phyloP scores from a whole-genome alignment of 2,329 filamentous ascomycete genomes.

The Onygena corvina region DNA sequence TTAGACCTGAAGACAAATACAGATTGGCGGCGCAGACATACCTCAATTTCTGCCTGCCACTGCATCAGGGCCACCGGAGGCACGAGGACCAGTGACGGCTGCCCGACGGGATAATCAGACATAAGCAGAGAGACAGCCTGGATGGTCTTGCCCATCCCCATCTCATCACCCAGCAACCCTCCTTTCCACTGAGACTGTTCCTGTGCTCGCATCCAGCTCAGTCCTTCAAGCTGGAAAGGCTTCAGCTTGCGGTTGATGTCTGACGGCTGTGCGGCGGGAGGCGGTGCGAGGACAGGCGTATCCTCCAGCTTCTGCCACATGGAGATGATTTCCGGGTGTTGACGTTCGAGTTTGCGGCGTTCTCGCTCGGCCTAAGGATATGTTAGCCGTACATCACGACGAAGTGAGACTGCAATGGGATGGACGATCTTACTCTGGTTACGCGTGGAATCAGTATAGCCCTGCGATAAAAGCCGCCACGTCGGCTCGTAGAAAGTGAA shows the following conservation, averaged over 20 bases:
- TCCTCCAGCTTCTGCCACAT: constrained; percentile 75
- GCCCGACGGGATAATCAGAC: constrained; percentile 81
- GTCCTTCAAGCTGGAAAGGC: constrained; percentile 82
- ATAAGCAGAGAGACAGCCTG: constrained; percentile 96
- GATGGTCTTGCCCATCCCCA: constrained; percentile 98
- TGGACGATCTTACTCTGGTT: constrained; percentile 6
- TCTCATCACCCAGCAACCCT: constrained; percentile 87
- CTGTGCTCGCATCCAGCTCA: constrained; percentile 90
- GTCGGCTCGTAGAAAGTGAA: no score
- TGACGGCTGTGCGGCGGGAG: constrained; percentile 56
- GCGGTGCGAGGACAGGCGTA: constrained; percentile 52
- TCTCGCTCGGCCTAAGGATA: constrained; percentile 36
- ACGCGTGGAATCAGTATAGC: no score
- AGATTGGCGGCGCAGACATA: constrained; percentile 26
- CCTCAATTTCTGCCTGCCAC: constrained; percentile 71
- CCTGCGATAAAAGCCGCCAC: no score
- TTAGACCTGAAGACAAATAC: constrained; percentile 10
- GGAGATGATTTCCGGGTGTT: constrained; percentile 65
- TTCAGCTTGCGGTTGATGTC: constrained; percentile 77
- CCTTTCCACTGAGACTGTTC: constrained; percentile 77
- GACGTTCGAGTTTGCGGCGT: constrained; percentile 55
- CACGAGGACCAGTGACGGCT: constrained; percentile 76
- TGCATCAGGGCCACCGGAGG: constrained; percentile 93
- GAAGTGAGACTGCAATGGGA: neutral
- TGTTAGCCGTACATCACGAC: neutral